Evolutionary conservation across 2,329 filamentous ascomycete genomes (phyloP).

Genomic region (Neofusicoccum ribis): DNA sequence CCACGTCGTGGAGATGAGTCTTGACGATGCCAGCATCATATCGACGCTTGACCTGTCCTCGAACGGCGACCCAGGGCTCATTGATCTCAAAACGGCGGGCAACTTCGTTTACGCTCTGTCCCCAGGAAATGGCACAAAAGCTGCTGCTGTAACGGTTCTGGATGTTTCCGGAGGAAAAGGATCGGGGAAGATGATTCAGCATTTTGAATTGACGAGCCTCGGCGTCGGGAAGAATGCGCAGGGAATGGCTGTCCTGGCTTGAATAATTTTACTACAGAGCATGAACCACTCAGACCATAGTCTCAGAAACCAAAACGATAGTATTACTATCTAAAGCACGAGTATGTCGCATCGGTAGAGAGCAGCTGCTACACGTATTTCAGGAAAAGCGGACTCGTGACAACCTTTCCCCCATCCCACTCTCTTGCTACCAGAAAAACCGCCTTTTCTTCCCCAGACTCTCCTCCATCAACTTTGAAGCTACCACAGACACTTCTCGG

Average conservation of each 20-base stretch:
- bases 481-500: background rate
- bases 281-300: no score
- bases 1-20: conserved; percentile 58
- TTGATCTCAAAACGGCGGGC: conserved; percentile 56
- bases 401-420: conserved; percentile 26
- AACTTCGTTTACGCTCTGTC: conserved; percentile 59
- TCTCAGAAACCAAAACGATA: no score
- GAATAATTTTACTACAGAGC: no score
- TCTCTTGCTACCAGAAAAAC: conserved; percentile 26
- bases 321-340: no score
- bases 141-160: conserved; percentile 41
- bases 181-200: conserved; percentile 38
- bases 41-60: conserved; percentile 41
- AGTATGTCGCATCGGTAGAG: no score
- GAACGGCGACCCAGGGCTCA: conserved; percentile 55
- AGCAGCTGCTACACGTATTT: background rate
- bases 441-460: background rate
- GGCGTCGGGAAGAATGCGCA: conserved; percentile 33
- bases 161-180: conserved; percentile 32
- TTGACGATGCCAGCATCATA: conserved; percentile 50
- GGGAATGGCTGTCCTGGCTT: conserved; percentile 35
- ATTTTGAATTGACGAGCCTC: conserved; percentile 33
- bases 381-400: conserved; percentile 27
- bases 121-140: conserved; percentile 51
- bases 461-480: background rate